phyloP scores from a whole-genome alignment of 164 flowering plant genomes.

The Amborella trichopoda region DNA sequence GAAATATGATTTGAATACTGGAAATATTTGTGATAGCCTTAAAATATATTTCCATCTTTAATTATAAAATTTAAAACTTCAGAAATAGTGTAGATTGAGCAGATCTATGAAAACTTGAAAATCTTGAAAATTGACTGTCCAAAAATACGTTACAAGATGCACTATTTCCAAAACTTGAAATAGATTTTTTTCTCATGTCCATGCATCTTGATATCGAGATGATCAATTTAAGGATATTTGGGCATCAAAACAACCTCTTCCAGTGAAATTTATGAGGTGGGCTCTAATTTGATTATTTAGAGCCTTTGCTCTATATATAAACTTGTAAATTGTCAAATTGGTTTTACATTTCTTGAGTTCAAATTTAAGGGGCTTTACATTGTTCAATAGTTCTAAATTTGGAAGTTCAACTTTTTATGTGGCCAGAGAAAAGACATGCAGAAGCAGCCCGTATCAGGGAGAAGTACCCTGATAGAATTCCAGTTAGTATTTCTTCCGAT shows the following conservation, averaged over 20 bases:
- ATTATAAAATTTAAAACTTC: too few species aligned
- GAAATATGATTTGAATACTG: too few species aligned
- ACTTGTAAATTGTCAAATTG: background rate
- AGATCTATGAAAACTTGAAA: too few species aligned
- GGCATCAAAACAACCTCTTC: background rate
- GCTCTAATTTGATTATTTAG: background rate
- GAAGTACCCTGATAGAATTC: slow-evolving; percentile 85
- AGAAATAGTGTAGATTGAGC: too few species aligned
- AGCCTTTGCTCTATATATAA: background rate
- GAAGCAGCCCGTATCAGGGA: slow-evolving; percentile 81
- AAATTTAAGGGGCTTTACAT: background rate
- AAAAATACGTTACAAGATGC: too few species aligned
- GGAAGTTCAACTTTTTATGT: background rate
- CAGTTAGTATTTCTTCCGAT: slow-evolving; percentile 27
- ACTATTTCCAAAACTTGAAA: too few species aligned
- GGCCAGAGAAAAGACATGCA: slow-evolving; percentile 70
- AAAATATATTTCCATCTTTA: too few species aligned
- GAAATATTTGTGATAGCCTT: too few species aligned
- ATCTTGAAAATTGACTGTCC: too few species aligned
- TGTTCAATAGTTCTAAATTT: background rate
- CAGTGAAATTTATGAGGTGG: background rate
- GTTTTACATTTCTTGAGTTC: background rate
- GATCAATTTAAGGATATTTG: too few species aligned
- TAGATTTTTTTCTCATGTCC: too few species aligned
- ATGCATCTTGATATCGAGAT: too few species aligned